Percentiles rank a stretch among this genome's conserved stretches.
These are phyloP conservation scores for Solanum chaucha DNA, from an alignment of 257 asterid genomes.

Conservation along the genomic window DNA sequence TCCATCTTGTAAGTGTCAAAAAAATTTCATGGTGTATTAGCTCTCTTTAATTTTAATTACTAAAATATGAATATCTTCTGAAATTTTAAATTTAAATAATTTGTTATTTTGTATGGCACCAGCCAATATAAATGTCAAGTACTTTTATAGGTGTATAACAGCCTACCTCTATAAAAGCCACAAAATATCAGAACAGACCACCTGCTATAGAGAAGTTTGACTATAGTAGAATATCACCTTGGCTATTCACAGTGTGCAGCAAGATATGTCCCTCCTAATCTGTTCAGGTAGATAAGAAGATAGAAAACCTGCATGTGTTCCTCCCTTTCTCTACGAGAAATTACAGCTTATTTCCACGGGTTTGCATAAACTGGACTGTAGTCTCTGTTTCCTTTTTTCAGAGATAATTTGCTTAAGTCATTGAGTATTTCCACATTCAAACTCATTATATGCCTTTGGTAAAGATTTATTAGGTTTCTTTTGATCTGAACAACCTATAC, in stretches of 20 bases:
- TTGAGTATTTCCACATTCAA: neutral
- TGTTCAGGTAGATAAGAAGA: neutral
- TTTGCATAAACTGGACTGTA: neutral
- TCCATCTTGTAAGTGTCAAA: neutral
- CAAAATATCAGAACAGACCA: neutral
- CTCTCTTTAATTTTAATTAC: neutral
- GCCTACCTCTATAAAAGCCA: neutral
- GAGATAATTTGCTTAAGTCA: neutral
- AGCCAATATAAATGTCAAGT: neutral
- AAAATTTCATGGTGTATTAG: neutral
- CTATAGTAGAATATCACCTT: neutral
- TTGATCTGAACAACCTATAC: neutral
- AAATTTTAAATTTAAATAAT: neutral
- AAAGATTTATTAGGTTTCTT: neutral
- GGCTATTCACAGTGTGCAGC: neutral
- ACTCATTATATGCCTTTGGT: neutral
- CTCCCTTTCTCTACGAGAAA: neutral
- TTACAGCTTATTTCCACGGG: neutral
- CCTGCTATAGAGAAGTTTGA: neutral
- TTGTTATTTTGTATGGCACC: neutral
- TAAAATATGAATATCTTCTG: neutral
- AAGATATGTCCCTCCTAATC: neutral
- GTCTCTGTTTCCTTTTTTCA: neutral
- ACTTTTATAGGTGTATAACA: neutral
- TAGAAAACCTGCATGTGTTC: neutral